These are phyloP conservation scores for Zangia roseola DNA, from an alignment of 768 basidiomycete species.

Conservation along the genomic window DNA sequence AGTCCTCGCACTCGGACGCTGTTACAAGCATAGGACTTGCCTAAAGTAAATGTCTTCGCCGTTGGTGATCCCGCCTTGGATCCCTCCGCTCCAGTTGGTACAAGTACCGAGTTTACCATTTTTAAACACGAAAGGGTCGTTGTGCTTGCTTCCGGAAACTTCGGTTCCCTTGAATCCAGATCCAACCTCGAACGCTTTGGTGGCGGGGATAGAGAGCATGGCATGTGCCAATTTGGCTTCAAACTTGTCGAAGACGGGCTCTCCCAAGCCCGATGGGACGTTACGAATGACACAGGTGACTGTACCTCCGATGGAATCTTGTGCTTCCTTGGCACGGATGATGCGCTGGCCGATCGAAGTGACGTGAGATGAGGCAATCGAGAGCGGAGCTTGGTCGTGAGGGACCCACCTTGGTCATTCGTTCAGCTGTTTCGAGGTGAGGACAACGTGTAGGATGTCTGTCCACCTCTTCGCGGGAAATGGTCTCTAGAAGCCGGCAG, in stretches of 20 bases:
- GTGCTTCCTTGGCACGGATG: slow-evolving; percentile 83
- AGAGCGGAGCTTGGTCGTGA: background rate
- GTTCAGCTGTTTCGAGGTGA: slow-evolving; percentile 81
- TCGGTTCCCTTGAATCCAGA: slow-evolving; percentile 95
- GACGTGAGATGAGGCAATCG: slow-evolving; percentile 36
- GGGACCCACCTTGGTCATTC: slow-evolving; percentile 76
- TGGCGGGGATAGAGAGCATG: slow-evolving; percentile 98
- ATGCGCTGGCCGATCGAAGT: slow-evolving; percentile 62
- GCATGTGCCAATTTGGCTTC: slow-evolving; percentile 95
- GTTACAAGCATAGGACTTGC: slow-evolving; percentile 41
- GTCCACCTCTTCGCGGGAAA: slow-evolving; percentile 89
- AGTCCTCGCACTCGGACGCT: too few species aligned
- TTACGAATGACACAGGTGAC: slow-evolving; percentile 95
- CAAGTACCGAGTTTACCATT: slow-evolving; percentile 77
- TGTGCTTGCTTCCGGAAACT: slow-evolving; percentile 90
- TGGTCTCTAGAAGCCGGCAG: slow-evolving; percentile 67
- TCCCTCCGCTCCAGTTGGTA: slow-evolving; percentile 96
- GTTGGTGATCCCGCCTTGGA: slow-evolving; percentile 98
- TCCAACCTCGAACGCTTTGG: slow-evolving; percentile 97
- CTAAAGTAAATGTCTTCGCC: slow-evolving; percentile 98
- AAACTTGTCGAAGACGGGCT: slow-evolving; percentile 98
- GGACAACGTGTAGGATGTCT: slow-evolving; percentile 86
- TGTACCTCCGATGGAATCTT: slow-evolving; percentile 97
- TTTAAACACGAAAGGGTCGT: slow-evolving; percentile 77
- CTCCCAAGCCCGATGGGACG: slow-evolving; percentile 88